These are phyloP conservation scores for Seminavis robusta DNA, from an alignment of 108 stramenopile genomes.

Conservation along the genomic window DNA sequence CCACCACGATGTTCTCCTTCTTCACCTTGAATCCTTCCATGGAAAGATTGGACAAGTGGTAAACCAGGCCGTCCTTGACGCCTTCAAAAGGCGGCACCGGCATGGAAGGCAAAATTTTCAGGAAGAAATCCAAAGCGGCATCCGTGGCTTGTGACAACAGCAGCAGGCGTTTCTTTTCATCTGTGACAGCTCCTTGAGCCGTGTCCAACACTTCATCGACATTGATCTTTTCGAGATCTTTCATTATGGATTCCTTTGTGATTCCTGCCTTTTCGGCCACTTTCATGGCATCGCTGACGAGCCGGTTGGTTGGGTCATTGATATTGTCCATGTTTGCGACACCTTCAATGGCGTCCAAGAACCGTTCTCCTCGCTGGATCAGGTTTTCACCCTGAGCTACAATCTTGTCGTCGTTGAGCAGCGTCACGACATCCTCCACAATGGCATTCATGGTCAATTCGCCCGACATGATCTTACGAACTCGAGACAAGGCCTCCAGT, in stretches of 20 bases:
- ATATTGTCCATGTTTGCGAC: too few relatives aligned
- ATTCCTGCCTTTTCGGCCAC: conserved; percentile 81
- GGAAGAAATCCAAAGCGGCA: conserved; percentile 81
- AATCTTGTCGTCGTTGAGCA: conserved; percentile 77
- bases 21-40: conserved; percentile 86
- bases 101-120: conserved; percentile 82
- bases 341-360: conserved; percentile 85
- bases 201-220: conserved; percentile 75
- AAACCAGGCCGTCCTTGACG: conserved; percentile 81
- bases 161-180: conserved; percentile 71
- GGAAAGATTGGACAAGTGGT: conserved; percentile 78
- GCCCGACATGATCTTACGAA: conserved; percentile 76
- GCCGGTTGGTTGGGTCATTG: too few relatives aligned
- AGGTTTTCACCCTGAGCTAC: conserved; percentile 74
- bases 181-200: conserved; percentile 70
- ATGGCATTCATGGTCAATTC: conserved; percentile 58
- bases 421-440: conserved; percentile 71
- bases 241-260: conserved; percentile 74
- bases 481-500: conserved; percentile 51
- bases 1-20: conserved; percentile 83
- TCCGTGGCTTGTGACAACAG: conserved; percentile 81
- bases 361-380: conserved; percentile 63
- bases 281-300: conserved; percentile 58
- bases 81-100: conserved; percentile 87
- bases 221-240: conserved; percentile 67